Percentiles rank a stretch among this genome's conserved stretches.
These are phyloP conservation scores for Sporodiniella umbellata DNA, from an alignment of 371 early-diverging fungal species.

Conservation along the genomic window DNA sequence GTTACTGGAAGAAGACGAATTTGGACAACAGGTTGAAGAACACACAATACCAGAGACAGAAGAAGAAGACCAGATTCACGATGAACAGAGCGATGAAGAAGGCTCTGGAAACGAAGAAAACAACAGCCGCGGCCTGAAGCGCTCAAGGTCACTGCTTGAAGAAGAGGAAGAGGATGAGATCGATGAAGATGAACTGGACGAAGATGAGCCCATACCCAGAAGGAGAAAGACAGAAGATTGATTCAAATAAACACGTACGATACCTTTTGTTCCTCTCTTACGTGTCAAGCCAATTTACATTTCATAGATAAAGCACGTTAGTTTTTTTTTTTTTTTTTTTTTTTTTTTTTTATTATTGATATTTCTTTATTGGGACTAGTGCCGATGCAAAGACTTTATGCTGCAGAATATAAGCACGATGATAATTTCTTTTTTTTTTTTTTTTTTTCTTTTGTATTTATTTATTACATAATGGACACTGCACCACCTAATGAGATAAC, in stretches of 20 bases:
- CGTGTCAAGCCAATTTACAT: too few relatives aligned
- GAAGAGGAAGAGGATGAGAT: slow-evolving; percentile 17
- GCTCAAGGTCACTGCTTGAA: not conserved
- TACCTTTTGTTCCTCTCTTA: not conserved
- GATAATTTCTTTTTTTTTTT: too few relatives aligned
- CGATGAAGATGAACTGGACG: slow-evolving; percentile 8
- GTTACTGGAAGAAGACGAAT: not conserved
- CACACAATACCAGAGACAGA: slow-evolving; percentile 3
- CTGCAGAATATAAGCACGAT: too few relatives aligned
- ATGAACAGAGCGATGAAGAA: not conserved
- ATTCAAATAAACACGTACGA: slow-evolving; percentile 2
- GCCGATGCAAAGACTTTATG: too few relatives aligned
- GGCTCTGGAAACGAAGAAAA: slow-evolving; percentile 1
- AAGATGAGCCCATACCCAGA: not conserved
- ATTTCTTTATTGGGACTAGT: too few relatives aligned
- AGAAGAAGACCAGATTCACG: not conserved
- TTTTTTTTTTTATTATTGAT: too few relatives aligned
- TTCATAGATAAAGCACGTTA: not conserved
- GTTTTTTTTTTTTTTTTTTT: not conserved
- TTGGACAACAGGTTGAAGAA: not conserved
- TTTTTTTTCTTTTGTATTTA: not conserved
- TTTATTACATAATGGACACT: slow-evolving; percentile 1
- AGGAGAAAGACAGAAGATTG: not conserved
- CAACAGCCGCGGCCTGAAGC: not conserved
- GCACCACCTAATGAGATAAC: not conserved